Percentiles rank a stretch among this genome's conserved stretches.
These are phyloP conservation scores for Aquilaria sinensis DNA, from an alignment of 345 rosid genomes.

Conservation along the genomic window DNA sequence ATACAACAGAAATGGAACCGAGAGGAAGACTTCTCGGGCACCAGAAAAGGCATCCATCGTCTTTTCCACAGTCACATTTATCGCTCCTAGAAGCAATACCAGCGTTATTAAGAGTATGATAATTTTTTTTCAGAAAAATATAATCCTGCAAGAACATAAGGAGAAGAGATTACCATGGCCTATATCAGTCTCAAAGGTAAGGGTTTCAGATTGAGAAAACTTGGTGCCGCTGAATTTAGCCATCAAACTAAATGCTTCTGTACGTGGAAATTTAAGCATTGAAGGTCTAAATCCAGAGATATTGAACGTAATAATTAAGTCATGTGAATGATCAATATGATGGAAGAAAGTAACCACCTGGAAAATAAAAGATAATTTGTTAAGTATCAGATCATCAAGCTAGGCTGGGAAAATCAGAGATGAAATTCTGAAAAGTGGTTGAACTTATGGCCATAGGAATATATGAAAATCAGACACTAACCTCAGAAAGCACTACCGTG, in stretches of 20 bases:
- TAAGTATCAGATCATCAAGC: slow-evolving; percentile 10
- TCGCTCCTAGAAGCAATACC: slow-evolving; percentile 37
- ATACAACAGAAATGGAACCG: slow-evolving; percentile 70
- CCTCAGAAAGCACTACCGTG: slow-evolving; percentile 70
- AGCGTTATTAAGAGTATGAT: slow-evolving; percentile 8
- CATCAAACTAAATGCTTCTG: slow-evolving; percentile 56
- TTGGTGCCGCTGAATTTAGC: slow-evolving; percentile 75
- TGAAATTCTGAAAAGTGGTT: slow-evolving; percentile 12
- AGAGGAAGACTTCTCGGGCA: slow-evolving; percentile 71
- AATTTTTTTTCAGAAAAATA: too few species aligned
- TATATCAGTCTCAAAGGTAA: slow-evolving; percentile 45
- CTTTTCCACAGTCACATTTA: slow-evolving; percentile 66
- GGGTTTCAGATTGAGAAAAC: slow-evolving; percentile 54
- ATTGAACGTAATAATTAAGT: slow-evolving; percentile 56
- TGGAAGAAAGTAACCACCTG: slow-evolving; percentile 74
- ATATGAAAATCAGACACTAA: slow-evolving; percentile 27
- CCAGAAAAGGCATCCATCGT: slow-evolving; percentile 84
- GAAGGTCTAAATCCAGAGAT: slow-evolving; percentile 55
- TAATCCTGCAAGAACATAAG: background rate
- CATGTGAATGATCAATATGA: slow-evolving; percentile 88
- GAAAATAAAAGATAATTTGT: slow-evolving; percentile 13
- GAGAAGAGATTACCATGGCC: slow-evolving; percentile 39
- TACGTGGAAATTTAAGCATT: slow-evolving; percentile 61
- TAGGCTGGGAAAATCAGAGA: background rate
- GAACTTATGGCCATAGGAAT: background rate